Conservation (phyloP, 2,329 filamentous ascomycete genomes). For the Penicillium hordei region DNA sequence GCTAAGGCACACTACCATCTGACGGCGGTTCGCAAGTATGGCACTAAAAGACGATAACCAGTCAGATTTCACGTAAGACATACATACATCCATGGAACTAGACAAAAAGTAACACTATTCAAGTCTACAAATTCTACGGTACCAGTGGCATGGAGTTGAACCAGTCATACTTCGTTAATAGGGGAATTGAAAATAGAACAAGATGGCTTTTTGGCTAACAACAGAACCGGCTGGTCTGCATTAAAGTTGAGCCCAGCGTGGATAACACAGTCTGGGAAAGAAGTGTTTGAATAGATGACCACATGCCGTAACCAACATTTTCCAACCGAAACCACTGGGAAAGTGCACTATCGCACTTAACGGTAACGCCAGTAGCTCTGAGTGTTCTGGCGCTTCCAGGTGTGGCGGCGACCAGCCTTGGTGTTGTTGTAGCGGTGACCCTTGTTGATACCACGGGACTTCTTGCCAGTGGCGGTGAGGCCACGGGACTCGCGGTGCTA, state of each 20-base stretch:
- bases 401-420: slow-evolving; percentile 94
- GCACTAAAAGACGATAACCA: neutral
- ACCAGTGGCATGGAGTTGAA: slow-evolving; percentile 25
- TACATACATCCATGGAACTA: neutral
- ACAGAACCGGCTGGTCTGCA: slow-evolving; percentile 39
- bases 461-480: slow-evolving; percentile 98
- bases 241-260: slow-evolving; percentile 37
- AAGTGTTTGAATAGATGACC: slow-evolving; percentile 35
- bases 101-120: neutral
- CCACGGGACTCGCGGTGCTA: slow-evolving; percentile 96
- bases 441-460: slow-evolving; percentile 98
- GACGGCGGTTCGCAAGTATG: neutral
- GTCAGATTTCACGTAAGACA: neutral
- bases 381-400: slow-evolving; percentile 99
- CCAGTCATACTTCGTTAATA: slow-evolving; percentile 42
- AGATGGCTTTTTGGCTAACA: slow-evolving; percentile 41
- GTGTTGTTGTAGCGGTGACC: slow-evolving; percentile 99
- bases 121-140: slow-evolving; percentile 13
- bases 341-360: slow-evolving; percentile 49
- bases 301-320: slow-evolving; percentile 36
- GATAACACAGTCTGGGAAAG: slow-evolving; percentile 31
- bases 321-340: slow-evolving; percentile 31
- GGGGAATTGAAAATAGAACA: slow-evolving; percentile 35
- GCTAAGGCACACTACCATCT: neutral
- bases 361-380: slow-evolving; percentile 98